Base-by-base conservation (phyloP, 2,329 filamentous ascomycete genomes). In the Aspergillus sojae region DNA sequence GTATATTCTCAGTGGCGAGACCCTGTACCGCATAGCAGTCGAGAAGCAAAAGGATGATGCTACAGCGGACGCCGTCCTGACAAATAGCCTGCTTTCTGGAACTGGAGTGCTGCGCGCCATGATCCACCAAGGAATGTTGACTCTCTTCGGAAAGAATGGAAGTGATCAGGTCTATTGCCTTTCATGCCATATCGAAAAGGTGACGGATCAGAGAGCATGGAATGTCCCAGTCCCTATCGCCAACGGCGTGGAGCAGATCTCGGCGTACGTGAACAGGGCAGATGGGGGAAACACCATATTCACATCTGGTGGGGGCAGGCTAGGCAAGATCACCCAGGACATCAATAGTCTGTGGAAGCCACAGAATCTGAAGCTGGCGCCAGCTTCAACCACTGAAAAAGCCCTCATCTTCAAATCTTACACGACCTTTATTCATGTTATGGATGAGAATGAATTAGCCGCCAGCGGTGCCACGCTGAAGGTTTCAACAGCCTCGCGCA, bases 231-330 rank as follows among this genome's bases (percentile, higher is more conserved):
- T 64, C 9, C 62, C 62, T 2, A 43, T 64, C 14, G 26, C 57
- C 10, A 23, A n/a, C 6, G 41, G 30, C 0, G 52, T 64, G 19
- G 62, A 64, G 45, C 62, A 36, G 4, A 57, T 64, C 3, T 59
- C 62, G 2, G 21, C 62, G 5, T 64, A 62, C 16, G 28, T 64
- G 1, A 64, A 64, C 28, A 32, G 48, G 4, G 16, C 26, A 5
- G 62, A 64, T 23, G 60, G 62, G 1, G 62, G 62, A 14, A 64
- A 64, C 36, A 64, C 62, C n/a, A 54, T 64, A 9, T 64, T 64
- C 36, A 52, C 59, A 16, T 41, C 57, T 6, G 62, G 62, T 2
- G 30, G 32, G 28, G 53, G 46, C 30, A 36, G 28, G 16, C 28
- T 64, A 9, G 14, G 28, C 9, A 57, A 36, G 16, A 9, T 64